phyloP scores from a whole-genome alignment of 768 basidiomycete species.

The Russula sp. region DNA sequence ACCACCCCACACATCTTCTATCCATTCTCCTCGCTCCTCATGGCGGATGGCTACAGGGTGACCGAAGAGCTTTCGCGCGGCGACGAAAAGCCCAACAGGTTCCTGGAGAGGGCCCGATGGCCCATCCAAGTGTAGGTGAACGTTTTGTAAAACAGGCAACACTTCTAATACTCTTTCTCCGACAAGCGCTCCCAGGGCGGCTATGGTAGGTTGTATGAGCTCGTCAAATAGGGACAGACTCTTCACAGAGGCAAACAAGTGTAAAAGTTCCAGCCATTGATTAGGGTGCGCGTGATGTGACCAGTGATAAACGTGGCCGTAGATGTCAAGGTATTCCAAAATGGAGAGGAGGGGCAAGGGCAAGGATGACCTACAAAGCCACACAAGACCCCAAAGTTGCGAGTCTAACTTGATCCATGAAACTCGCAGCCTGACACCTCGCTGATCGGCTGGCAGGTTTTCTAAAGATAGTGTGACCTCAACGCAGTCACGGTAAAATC shows the following conservation, averaged over 20 bases:
- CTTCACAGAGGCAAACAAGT: background rate
- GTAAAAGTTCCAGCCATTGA: background rate
- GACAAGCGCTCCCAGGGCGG: background rate
- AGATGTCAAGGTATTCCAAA: background rate
- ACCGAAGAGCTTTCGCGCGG: background rate
- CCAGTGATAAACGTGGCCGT: background rate
- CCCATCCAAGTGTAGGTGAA: background rate
- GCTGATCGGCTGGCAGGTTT: too few species aligned
- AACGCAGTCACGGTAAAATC: background rate
- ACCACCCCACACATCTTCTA: too few species aligned
- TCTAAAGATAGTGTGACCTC: background rate
- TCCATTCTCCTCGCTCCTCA: background rate
- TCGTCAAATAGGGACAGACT: background rate
- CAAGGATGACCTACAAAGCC: background rate
- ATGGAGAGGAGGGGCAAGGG: too few species aligned
- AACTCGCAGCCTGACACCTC: background rate
- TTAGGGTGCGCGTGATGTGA: background rate
- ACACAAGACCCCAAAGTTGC: background rate
- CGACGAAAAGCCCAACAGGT: background rate
- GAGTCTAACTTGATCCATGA: background rate
- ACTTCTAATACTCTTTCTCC: background rate
- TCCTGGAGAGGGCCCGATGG: background rate
- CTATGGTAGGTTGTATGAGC: background rate
- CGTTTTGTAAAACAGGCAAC: background rate
- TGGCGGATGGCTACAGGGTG: background rate